Evolutionary conservation across 192 early-diverging fungal genomes (phyloP).

Genomic region (Paraglomus brasilianum): DNA sequence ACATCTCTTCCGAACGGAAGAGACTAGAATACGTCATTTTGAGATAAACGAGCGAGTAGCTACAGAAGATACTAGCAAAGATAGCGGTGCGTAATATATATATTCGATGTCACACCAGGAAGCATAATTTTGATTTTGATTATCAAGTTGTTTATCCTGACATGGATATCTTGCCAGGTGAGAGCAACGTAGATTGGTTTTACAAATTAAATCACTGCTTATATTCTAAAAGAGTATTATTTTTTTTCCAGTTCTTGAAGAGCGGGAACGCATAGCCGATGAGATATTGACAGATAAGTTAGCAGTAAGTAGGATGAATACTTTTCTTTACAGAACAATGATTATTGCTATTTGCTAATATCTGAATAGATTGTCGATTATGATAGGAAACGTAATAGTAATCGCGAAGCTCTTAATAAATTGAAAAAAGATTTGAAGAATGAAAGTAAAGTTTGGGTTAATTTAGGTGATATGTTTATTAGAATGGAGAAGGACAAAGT

Average conservation of each 20-base stretch:
- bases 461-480: conserved; percentile 60
- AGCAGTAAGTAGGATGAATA: conserved; percentile 48
- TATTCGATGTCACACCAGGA: too few relatives aligned
- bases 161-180: too few relatives aligned
- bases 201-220: background rate
- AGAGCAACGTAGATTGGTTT: background rate
- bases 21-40: conserved; percentile 55
- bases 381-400: conserved; percentile 55
- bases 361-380: conserved; percentile 52
- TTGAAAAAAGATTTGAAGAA: conserved; percentile 39
- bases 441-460: conserved; percentile 58
- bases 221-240: background rate
- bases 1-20: conserved; percentile 95
- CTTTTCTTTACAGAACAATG: background rate
- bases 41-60: background rate
- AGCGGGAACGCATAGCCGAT: conserved; percentile 52
- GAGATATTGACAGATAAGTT: conserved; percentile 51
- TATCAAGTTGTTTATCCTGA: too few relatives aligned
- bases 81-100: too few relatives aligned
- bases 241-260: conserved; percentile 38
- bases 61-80: too few relatives aligned
- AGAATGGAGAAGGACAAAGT: conserved; percentile 52
- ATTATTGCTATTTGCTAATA: background rate
- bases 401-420: conserved; percentile 53
- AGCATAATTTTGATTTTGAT: too few relatives aligned